Percentiles rank a stretch among this genome's conserved stretches.
Evolutionary conservation across 495 filamentous ascomycete genomes (phyloP).

Genomic region (Aspergillus heteromorphus): DNA sequence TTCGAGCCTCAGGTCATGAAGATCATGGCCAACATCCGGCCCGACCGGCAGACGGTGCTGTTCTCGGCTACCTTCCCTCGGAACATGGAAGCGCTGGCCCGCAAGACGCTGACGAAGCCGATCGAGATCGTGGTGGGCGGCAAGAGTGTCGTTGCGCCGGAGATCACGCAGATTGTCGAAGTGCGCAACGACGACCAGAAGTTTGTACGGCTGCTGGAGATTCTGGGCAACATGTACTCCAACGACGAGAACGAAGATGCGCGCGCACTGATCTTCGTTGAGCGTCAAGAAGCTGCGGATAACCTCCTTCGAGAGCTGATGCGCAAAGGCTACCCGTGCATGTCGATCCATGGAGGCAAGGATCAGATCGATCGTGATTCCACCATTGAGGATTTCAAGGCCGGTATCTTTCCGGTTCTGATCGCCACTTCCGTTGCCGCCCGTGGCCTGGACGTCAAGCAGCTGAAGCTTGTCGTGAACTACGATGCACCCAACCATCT

Average conservation of each 20-base stretch:
- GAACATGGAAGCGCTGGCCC: constrained; percentile 85
- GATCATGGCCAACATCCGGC: constrained; percentile 83
- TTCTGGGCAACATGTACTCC: constrained; percentile 82
- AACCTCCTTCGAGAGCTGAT: constrained; percentile 74
- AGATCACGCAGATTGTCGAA: constrained; percentile 93
- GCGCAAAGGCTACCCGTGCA: constrained; percentile 86
- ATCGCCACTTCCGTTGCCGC: constrained; percentile 96
- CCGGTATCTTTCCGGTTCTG: constrained; percentile 80
- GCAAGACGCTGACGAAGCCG: constrained; percentile 78
- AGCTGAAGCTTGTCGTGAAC: constrained; percentile 93
- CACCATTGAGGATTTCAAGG: constrained; percentile 92
- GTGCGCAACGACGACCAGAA: constrained; percentile 79
- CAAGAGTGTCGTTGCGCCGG: constrained; percentile 83
- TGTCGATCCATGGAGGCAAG: constrained; percentile 95
- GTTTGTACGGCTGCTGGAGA: constrained; percentile 75
- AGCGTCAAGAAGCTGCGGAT: constrained; percentile 92
- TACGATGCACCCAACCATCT: constrained; percentile 95
- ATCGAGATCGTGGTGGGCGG: constrained; percentile 93
- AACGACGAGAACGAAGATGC: constrained; percentile 77
- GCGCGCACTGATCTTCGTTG: constrained; percentile 86
- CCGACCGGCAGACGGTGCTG: constrained; percentile 86
- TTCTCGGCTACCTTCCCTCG: constrained; percentile 97
- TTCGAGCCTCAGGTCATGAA: constrained; percentile 99
- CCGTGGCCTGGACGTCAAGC: constrained; percentile 92
- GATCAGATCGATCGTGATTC: constrained; percentile 94